Percentiles rank a stretch among this genome's conserved stretches.
Evolutionary conservation across 2,329 filamentous ascomycete species (phyloP).

Genomic region (Allantophomopsis cytisporea): DNA sequence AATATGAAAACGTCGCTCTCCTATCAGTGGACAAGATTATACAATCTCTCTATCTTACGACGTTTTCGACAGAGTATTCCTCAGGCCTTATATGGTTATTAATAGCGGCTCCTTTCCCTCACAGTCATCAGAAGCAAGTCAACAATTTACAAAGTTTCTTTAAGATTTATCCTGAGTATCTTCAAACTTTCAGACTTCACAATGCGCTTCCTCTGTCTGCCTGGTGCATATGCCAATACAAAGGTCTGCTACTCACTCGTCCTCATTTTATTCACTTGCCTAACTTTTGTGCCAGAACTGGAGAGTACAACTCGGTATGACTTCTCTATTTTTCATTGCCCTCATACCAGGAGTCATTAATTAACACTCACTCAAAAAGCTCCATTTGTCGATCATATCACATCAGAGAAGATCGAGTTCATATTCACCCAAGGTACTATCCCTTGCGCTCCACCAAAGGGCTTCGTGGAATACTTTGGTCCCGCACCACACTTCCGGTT

Average conservation of each 20-base stretch:
- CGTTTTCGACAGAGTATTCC: too few species aligned
- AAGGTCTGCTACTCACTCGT: conserved; percentile 23
- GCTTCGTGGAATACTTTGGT: conserved; percentile 35
- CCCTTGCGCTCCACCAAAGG: conserved; percentile 30
- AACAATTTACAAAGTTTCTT: too few species aligned
- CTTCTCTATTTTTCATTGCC: too few species aligned
- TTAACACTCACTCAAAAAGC: conserved; percentile 15
- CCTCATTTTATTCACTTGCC: conserved; percentile 7
- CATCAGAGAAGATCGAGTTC: conserved; percentile 28
- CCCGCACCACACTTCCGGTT: conserved; percentile 25
- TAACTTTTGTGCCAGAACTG: conserved; percentile 29
- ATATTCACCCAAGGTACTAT: conserved; percentile 36
- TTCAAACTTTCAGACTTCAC: neutral
- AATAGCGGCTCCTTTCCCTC: too few species aligned
- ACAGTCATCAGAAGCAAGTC: too few species aligned
- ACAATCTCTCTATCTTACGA: too few species aligned
- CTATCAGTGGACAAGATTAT: too few species aligned
- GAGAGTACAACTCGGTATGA: conserved; percentile 33
- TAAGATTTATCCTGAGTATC: too few species aligned
- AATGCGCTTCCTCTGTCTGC: conserved; percentile 43
- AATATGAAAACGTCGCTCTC: too few species aligned
- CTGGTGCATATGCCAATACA: conserved; percentile 42
- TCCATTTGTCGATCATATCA: conserved; percentile 31
- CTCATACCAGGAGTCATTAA: too few species aligned
- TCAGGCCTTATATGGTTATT: too few species aligned